Base-by-base conservation (phyloP, 139 green algal genomes). In the Medakamo hakoo region DNA sequence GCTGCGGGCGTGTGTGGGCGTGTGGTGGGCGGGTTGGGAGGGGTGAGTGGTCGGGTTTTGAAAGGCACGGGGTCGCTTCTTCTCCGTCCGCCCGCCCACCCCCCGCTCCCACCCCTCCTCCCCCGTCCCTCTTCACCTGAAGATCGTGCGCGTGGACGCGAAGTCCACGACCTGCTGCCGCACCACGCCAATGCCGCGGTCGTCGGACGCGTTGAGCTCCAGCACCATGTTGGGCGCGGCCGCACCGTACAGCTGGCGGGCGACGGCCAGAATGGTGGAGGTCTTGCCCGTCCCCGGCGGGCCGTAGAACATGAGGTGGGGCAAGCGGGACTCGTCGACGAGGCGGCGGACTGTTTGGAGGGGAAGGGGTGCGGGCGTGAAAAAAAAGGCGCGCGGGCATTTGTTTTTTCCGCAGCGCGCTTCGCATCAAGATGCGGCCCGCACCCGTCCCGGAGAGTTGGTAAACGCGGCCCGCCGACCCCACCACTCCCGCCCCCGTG, bases 221-320 rank as follows among this genome's bases (percentile, higher is more conserved):
- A 99, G 74, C n/a, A 83, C 88, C 80, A 97, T 96, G 66, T 82
- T 88, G 62, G 77, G 69, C 30, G 63, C 61, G 5, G 75, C 64
- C 1, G 64, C 32, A 30, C 91, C 92, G 71, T 97, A 98, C 26
- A 98, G 81, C 74, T 94, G 77, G 1, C 86, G 71, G 19, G 94
- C 93, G 9, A 99, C 78, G 4, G 91, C 90, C 30, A 97, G 74
- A 31, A 95, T 87, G 21, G 86, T 95, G 58, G 87, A 95, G 0
- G 93, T 98, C 64, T 98, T 98, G 30, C 92, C 92, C 3, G 92
- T 99, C n/a, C 93, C 93, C 26, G 93, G 93, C 2, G 93, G 93
- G 1, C 93, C 93, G 68, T 98, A 99, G 24, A 99, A 79, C 55
- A 99, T 78, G 58, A 99, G 69, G 65, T 99, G 93, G 1, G 93